These are phyloP conservation scores for Chenopodium suecicum DNA, from an alignment of 148 eudicot genomes.

Conservation along the genomic window DNA sequence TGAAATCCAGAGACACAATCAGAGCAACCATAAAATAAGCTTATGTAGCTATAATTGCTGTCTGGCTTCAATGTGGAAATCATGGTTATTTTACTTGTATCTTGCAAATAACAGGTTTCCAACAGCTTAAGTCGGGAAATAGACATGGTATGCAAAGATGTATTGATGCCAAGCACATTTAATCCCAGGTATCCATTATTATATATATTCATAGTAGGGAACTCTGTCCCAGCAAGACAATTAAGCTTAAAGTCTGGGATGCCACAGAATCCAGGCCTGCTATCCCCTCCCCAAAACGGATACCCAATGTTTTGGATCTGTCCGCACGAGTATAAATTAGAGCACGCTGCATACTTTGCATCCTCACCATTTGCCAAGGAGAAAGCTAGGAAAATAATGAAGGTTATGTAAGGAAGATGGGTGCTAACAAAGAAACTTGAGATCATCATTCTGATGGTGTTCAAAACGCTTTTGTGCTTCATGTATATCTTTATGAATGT, in stretches of 20 bases:
- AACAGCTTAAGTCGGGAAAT: neutral
- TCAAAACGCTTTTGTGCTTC: neutral
- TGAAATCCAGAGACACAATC: neutral
- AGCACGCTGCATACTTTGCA: slow-evolving; percentile 11
- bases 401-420: neutral
- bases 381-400: neutral
- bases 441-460: neutral
- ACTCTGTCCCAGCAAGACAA: neutral
- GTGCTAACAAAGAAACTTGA: no score
- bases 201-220: neutral
- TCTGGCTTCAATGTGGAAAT: neutral
- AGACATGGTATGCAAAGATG: slow-evolving; percentile 7
- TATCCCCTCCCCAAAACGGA: slow-evolving; percentile 18
- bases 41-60: neutral
- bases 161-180: slow-evolving; percentile 4
- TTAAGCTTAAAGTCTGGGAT: neutral
- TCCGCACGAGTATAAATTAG: slow-evolving; percentile 10
- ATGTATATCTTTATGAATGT: neutral
- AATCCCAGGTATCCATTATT: neutral
- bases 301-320: slow-evolving; percentile 10
- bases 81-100: neutral
- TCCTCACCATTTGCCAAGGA: neutral
- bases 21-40: slow-evolving; percentile 13
- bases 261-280: slow-evolving; percentile 20
- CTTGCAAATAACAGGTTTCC: neutral